These are phyloP conservation scores for Isatis tinctoria DNA, from an alignment of 345 rosid species.

Conservation along the genomic window DNA sequence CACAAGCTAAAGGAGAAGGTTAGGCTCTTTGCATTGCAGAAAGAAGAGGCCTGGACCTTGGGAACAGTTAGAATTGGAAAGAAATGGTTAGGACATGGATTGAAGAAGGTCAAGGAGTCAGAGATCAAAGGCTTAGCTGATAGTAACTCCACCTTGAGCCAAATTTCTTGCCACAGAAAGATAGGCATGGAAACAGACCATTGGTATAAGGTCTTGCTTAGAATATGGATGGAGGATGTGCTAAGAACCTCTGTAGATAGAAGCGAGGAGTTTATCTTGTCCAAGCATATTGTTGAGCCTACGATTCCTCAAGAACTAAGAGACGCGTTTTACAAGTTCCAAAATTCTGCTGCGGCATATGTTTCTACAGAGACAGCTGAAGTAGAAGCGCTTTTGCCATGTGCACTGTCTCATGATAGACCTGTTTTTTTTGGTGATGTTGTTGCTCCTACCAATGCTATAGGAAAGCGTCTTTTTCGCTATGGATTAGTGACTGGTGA, in stretches of 20 bases:
- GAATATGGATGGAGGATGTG: conserved; percentile 71
- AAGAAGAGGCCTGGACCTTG: conserved; percentile 75
- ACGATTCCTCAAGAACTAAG: conserved; percentile 68
- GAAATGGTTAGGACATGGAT: conserved; percentile 89
- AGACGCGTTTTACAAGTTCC: conserved; percentile 72
- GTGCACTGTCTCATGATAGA: conserved; percentile 35
- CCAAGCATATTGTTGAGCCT: conserved; percentile 68
- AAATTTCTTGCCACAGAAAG: conserved; percentile 68
- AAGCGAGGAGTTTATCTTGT: conserved; percentile 61
- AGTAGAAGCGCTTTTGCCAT: conserved; percentile 53
- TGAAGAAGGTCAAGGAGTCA: conserved; percentile 88
- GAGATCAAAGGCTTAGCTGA: conserved; percentile 80
- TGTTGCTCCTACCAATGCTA: conserved; percentile 62
- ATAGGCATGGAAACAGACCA: conserved; percentile 92
- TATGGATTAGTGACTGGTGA: conserved; percentile 61
- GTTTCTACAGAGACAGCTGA: conserved; percentile 69
- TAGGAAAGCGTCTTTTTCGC: conserved; percentile 63
- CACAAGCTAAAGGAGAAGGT: conserved; percentile 92
- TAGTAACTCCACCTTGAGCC: conserved; percentile 55
- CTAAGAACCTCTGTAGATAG: conserved; percentile 42
- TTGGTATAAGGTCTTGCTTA: conserved; percentile 71
- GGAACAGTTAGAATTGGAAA: conserved; percentile 77
- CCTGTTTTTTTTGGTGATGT: conserved; percentile 43
- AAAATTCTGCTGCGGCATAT: conserved; percentile 56
- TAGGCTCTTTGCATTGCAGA: conserved; percentile 57